Percentiles rank a stretch among this genome's conserved stretches.
phyloP scores from a whole-genome alignment of 1,284 basidiomycete species.

The Leucoagaricus sp. region DNA sequence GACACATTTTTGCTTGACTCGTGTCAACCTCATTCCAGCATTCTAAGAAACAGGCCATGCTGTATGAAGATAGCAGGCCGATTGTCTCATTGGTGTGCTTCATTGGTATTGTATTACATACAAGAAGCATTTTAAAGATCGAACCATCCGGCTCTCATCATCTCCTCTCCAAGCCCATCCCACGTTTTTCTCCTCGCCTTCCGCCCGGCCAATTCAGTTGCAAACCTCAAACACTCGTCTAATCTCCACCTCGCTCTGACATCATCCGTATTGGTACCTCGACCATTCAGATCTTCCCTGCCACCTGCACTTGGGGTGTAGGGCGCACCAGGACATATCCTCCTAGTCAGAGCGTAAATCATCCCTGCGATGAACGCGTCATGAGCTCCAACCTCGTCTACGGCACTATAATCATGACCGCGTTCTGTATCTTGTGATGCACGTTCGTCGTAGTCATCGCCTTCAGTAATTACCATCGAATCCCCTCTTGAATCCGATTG shows the following conservation, averaged over 20 bases:
- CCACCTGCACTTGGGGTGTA: constrained; percentile 59
- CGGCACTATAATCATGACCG: constrained; percentile 35
- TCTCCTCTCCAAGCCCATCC: constrained; percentile 71
- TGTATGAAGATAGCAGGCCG: not conserved
- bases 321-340: constrained; percentile 66
- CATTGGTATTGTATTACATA: not conserved
- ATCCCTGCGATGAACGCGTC: constrained; percentile 81
- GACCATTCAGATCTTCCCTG: constrained; percentile 34
- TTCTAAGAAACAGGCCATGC: not conserved
- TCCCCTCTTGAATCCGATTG: constrained; percentile 10
- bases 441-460: constrained; percentile 44
- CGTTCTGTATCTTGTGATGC: constrained; percentile 62
- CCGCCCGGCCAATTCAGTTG: constrained; percentile 73
- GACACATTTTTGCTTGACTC: not conserved
- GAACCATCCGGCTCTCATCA: constrained; percentile 72
- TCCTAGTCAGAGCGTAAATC: constrained; percentile 72
- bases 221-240: constrained; percentile 78
- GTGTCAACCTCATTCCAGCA: not conserved
- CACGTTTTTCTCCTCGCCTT: constrained; percentile 61
- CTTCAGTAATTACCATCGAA: constrained; percentile 14
- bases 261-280: constrained; percentile 38
- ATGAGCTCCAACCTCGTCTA: constrained; percentile 74
- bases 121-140: constrained; percentile 19
- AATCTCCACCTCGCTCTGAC: constrained; percentile 59
- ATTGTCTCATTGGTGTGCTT: not conserved